Base-by-base conservation (phyloP, 768 basidiomycete genomes). In the Sistotremastrum suecicum region DNA sequence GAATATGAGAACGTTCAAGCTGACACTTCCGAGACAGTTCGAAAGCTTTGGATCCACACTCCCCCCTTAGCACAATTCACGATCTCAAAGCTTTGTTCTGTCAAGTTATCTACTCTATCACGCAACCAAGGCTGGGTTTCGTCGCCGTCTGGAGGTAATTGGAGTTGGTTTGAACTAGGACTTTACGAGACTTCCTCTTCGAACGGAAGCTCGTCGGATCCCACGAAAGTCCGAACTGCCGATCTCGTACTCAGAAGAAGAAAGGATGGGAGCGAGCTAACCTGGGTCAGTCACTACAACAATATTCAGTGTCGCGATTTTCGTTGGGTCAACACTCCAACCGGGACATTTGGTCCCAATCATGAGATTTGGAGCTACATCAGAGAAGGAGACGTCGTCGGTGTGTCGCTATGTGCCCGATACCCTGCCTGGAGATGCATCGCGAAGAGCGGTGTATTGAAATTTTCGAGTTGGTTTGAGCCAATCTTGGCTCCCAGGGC, bases 111-210 rank as follows among this genome's bases (percentile, higher is more conserved):
- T 8, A 52, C 51, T 3, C 11, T 30, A 5, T 52, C 51, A 4
- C 49, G 42, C 33, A 46, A 52, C 46, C 51, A 52, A 36, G 51
- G 51, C 5, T 50, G 51, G 44, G 45, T 35, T 12, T 47, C 31
- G 30, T 30, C 46, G 11, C 32, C n/a, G 1, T 20, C 7, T 30
- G 20, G 37, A 5, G 50, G 46, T 28, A 52, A 46, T 36, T 52
- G 45, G 50, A 52, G 45, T 31, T 52, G 51, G 51, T 52, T 52
- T 35, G 51, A 52, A 28, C 11, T 52, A 31, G 45, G 45, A 30
- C 39, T 52, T 36, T 31, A 35, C 20, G 12, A 11, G 6, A 20
- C 20, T 20, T 20, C 20, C 20, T 20, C 20, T 20, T 20, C 20
- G 20, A 20, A 1, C 1, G 20, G 20, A 20, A 20, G 20, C 20